Percentiles rank a stretch among this genome's conserved stretches.
Evolutionary conservation across 306 rosid species (phyloP).

Genomic region (Sesbania bispinosa): DNA sequence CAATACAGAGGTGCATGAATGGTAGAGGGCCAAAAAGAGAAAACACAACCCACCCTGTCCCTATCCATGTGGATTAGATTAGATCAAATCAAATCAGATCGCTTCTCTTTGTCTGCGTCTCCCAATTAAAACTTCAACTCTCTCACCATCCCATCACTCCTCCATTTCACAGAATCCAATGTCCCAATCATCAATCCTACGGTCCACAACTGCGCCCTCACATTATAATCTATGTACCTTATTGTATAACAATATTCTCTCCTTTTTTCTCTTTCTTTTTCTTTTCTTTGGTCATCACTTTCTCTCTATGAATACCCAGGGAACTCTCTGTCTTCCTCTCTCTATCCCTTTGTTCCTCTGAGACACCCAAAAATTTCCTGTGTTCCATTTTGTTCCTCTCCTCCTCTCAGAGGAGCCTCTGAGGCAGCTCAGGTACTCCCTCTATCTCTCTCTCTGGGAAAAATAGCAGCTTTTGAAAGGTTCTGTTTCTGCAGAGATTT

Average conservation of each 20-base stretch:
- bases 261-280: background rate
- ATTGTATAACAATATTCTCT: background rate
- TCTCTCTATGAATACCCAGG: conserved; percentile 44
- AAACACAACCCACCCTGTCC: conserved; percentile 20
- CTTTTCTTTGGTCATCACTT: background rate
- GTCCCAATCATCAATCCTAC: background rate
- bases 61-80: conserved; percentile 16
- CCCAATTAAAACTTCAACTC: conserved; percentile 12
- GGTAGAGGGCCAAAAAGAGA: conserved; percentile 26
- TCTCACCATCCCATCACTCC: too few relatives aligned
- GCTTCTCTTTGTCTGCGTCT: conserved; percentile 12
- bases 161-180: conserved; percentile 17
- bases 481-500: background rate
- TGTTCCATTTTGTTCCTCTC: conserved; percentile 25
- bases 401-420: conserved; percentile 52
- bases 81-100: conserved; percentile 22
- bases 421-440: conserved; percentile 52
- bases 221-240: background rate
- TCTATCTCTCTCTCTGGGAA: background rate
- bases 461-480: background rate
- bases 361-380: background rate
- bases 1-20: conserved; percentile 26
- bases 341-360: background rate
- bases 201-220: background rate
- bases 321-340: background rate